Evolutionary conservation across 106 monocot genomes (phyloP).

Genomic region (Dendrobium huoshanense): DNA sequence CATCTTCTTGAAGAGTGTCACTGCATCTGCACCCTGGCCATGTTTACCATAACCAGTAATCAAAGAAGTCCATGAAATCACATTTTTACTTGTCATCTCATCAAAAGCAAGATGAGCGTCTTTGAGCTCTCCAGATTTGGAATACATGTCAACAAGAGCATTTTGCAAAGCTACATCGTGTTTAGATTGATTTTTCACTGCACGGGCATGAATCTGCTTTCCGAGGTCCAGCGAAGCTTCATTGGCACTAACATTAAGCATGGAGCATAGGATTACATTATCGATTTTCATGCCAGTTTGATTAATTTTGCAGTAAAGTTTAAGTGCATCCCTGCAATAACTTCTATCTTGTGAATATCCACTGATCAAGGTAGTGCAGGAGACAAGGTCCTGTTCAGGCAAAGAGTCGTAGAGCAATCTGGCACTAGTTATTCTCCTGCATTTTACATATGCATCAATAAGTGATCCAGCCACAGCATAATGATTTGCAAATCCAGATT

Average conservation of each 20-base stretch:
- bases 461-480: slow-evolving; percentile 47
- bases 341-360: slow-evolving; percentile 41
- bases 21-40: slow-evolving; percentile 48
- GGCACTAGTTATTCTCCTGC: slow-evolving; percentile 41
- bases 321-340: slow-evolving; percentile 35
- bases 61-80: slow-evolving; percentile 80
- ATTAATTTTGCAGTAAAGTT: slow-evolving; percentile 40
- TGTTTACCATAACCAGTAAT: slow-evolving; percentile 61
- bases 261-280: slow-evolving; percentile 49
- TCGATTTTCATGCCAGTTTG: slow-evolving; percentile 40
- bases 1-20: slow-evolving; percentile 54
- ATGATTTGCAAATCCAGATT: slow-evolving; percentile 36
- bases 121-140: slow-evolving; percentile 65
- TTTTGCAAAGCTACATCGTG: slow-evolving; percentile 63
- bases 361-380: slow-evolving; percentile 67
- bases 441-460: slow-evolving; percentile 86
- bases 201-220: slow-evolving; percentile 69
- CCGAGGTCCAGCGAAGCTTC: slow-evolving; percentile 35
- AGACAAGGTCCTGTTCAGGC: slow-evolving; percentile 48
- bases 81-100: slow-evolving; percentile 56
- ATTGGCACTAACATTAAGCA: slow-evolving; percentile 63
- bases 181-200: slow-evolving; percentile 30
- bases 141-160: slow-evolving; percentile 84
- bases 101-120: slow-evolving; percentile 61
- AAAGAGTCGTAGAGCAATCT: slow-evolving; percentile 44